A percentile compares a stretch with the other conserved stretches of the same genome.
Conservation (phyloP, 768 basidiomycete species). For the Pleurotus pulmonarius region DNA sequence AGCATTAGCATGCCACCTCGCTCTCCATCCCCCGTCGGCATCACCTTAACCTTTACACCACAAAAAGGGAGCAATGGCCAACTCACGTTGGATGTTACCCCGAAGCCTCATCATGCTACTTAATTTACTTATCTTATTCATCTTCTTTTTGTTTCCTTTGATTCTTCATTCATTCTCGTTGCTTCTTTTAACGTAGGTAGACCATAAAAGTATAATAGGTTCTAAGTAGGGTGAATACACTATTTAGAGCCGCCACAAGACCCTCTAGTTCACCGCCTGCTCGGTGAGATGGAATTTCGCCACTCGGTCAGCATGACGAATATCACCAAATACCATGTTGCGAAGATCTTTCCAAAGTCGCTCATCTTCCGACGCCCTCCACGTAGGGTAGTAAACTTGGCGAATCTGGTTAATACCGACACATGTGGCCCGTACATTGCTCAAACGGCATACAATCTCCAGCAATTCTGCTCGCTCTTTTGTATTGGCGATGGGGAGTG, state of each 20-base stretch:
- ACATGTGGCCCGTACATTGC: constrained; percentile 27
- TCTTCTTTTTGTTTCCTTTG: not conserved
- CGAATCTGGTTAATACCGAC: constrained; percentile 41
- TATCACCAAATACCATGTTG: constrained; percentile 34
- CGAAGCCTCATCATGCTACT: not conserved
- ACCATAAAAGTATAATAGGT: not conserved
- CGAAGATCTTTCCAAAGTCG: constrained; percentile 32
- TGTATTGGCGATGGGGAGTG: constrained; percentile 28
- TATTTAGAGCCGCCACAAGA: not conserved
- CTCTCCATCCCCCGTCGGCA: too few relatives aligned
- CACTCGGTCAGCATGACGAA: constrained; percentile 27
- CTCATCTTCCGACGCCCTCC: constrained; percentile 27
- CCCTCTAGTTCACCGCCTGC: constrained; percentile 15
- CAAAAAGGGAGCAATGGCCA: not conserved
- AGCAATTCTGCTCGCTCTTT: constrained; percentile 25
- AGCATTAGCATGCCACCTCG: not conserved
- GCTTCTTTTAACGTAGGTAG: constrained; percentile 1
- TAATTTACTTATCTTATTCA: too few relatives aligned
- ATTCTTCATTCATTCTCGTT: not conserved
- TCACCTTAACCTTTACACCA: not conserved
- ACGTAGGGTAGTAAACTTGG: constrained; percentile 35
- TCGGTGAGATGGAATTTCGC: constrained; percentile 26
- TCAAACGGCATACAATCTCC: constrained; percentile 28
- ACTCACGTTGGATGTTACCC: not conserved
- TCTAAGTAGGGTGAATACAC: not conserved